A percentile compares a stretch with the other conserved stretches of the same genome.
Evolutionary conservation across 768 basidiomycete genomes (phyloP).

Genomic region (Xerocomellus amylosporus): DNA sequence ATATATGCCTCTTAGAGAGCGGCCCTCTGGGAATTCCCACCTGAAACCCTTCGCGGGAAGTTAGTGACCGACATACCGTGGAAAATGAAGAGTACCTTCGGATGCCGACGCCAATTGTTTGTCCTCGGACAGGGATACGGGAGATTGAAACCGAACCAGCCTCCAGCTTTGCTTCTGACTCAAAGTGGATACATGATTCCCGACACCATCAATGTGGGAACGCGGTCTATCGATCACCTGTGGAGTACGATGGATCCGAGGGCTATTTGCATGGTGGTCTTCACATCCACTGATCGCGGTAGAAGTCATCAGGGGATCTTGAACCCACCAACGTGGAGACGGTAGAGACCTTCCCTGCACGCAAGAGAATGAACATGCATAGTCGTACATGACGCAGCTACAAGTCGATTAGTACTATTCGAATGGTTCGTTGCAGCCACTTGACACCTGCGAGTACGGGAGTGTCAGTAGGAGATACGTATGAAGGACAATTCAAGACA

Average conservation of each 20-base stretch:
- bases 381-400: no score
- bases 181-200: not conserved
- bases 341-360: no score
- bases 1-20: no score
- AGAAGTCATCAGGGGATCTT: no score
- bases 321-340: no score
- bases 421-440: no score
- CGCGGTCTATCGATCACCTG: not conserved
- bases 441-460: no score
- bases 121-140: not conserved
- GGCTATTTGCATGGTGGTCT: not conserved
- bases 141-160: not conserved
- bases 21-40: not conserved
- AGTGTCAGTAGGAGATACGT: no score
- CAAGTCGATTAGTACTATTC: no score
- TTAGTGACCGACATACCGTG: not conserved
- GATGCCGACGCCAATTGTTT: not conserved
- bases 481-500: no score
- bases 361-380: no score
- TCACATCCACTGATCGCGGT: not conserved
- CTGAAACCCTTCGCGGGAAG: constrained; percentile 12
- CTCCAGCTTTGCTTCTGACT: not conserved
- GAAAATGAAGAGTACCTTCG: not conserved
- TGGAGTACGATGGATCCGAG: not conserved
- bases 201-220: not conserved